Percentiles rank a stretch among this genome's conserved stretches.
Conservation (phyloP, 2,329 filamentous ascomycete species). For the Aspergillus texensis region DNA sequence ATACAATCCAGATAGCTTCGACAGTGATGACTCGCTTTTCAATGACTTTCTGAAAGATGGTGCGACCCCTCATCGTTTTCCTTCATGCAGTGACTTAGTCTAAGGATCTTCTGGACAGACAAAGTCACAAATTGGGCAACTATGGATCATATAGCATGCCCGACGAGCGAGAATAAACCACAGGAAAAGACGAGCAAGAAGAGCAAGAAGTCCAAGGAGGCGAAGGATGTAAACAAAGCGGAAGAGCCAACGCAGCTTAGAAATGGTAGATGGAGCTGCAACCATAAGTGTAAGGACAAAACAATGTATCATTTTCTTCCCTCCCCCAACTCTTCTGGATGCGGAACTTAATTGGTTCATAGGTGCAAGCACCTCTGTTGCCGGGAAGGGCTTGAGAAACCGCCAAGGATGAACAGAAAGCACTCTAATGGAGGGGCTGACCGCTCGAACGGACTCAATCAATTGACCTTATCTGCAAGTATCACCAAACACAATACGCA, state of each 20-base stretch:
- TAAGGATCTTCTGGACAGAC: background rate
- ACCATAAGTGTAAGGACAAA: constrained; percentile 69
- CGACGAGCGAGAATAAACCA: background rate
- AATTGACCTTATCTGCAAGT: constrained; percentile 33
- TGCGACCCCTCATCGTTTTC: constrained; percentile 14
- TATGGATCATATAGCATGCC: background rate
- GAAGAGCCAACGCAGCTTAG: constrained; percentile 56
- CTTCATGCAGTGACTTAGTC: background rate
- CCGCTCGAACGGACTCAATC: constrained; percentile 29
- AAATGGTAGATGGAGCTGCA: constrained; percentile 75
- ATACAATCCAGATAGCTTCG: constrained; percentile 52
- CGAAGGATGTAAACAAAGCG: constrained; percentile 15
- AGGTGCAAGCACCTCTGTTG: constrained; percentile 75
- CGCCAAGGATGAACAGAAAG: constrained; percentile 48
- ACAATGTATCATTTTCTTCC: constrained; percentile 35
- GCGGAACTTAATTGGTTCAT: constrained; percentile 13
- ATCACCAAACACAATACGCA: constrained; percentile 24
- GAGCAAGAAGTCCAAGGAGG: constrained; percentile 15
- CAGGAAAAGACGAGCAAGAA: constrained; percentile 2
- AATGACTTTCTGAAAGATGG: constrained; percentile 53
- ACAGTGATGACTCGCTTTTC: constrained; percentile 56
- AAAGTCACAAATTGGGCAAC: constrained; percentile 27
- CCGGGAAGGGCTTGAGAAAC: constrained; percentile 69
- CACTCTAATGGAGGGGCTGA: constrained; percentile 14
- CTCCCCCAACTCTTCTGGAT: constrained; percentile 12